Conservation (phyloP, 1,139 yeast species). For the Hemisphaericaspora xylofermentans region DNA sequence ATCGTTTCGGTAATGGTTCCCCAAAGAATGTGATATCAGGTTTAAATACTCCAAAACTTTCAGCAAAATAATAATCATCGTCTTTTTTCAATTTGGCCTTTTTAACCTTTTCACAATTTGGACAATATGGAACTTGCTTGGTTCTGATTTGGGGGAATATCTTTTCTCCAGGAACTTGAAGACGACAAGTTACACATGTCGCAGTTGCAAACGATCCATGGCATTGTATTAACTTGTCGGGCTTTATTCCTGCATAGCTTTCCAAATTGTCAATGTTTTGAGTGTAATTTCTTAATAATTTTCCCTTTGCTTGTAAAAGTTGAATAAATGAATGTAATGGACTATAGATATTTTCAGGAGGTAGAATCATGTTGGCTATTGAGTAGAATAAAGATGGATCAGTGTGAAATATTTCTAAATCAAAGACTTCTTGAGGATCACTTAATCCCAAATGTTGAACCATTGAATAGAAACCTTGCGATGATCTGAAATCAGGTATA, state of each 20-base stretch:
- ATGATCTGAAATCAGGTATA: constrained; percentile 92
- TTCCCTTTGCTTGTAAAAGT: constrained; percentile 71
- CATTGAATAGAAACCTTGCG: constrained; percentile 79
- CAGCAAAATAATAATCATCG: constrained; percentile 29
- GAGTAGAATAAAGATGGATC: constrained; percentile 86
- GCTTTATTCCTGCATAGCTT: constrained; percentile 72
- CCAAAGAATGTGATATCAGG: constrained; percentile 97
- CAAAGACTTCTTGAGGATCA: constrained; percentile 96
- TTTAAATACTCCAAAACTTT: constrained; percentile 81
- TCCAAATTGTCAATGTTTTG: constrained; percentile 95
- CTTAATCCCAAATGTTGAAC: constrained; percentile 69
- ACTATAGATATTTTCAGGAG: constrained; percentile 70
- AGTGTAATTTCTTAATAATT: constrained; percentile 83
- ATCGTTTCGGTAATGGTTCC: constrained; percentile 75
- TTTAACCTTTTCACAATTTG: constrained; percentile 56
- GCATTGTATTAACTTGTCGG: constrained; percentile 80
- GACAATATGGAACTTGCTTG: constrained; percentile 70
- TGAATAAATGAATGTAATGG: constrained; percentile 87
- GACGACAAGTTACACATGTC: constrained; percentile 78
- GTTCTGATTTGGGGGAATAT: constrained; percentile 62
- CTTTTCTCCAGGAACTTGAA: constrained; percentile 63
- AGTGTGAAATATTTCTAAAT: constrained; percentile 64
- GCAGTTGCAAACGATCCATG: constrained; percentile 96
- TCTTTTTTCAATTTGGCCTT: constrained; percentile 27
- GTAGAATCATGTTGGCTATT: constrained; percentile 84